Base-by-base conservation (phyloP, 169 alveolate genomes). In the Plasmodium inui region DNA sequence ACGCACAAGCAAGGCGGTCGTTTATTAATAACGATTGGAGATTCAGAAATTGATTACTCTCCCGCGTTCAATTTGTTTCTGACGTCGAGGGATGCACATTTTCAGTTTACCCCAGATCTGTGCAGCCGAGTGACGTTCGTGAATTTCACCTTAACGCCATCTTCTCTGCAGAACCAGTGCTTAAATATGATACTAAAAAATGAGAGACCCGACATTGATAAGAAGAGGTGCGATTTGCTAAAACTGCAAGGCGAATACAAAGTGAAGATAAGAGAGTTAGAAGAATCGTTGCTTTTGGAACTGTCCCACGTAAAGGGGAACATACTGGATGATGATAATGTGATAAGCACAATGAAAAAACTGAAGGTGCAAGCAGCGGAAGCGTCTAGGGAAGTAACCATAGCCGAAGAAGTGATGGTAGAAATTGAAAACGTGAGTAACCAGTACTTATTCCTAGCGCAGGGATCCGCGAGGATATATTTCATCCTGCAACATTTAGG, bases 41-140 rank as follows among this genome's bases (percentile, higher is more conserved):
- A 98, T 88, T 97, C 98, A 71, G 99, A 98, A 93, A 98, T 99
- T 57, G 99, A 99, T 93, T 98, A 98, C 95, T 98, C 99, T 37
- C 98, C 99, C 1, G 96, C 98, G 19, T 99, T 99, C 96, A 96
- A 97, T 78, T 96, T 99, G 98, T 98, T 97, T 89, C 97, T 99
- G 98, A 98, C 99, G 6, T 98, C 99, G 7, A 97, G 99, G 73
- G 99, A 99, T 95, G 97, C 99, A 12, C 96, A 97, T 41, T 98
- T 99, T n/a, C 97, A 96, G 83, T 98, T 98, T 93, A 98, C 99
- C 0, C 99, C 99, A 28, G 99, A 99, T 96, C 92, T 99, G 55
- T 98, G 99, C 96, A 98, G 99, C 71, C 96, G 99, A 86, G 99
- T 99, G 22, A 98, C 99, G 9, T 98, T 99, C 92, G 98, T 98